Evolutionary conservation across 306 rosid genomes (phyloP), one percentile per base, ranked within the genome.

Genomic region (Malus orientalis): DNA sequence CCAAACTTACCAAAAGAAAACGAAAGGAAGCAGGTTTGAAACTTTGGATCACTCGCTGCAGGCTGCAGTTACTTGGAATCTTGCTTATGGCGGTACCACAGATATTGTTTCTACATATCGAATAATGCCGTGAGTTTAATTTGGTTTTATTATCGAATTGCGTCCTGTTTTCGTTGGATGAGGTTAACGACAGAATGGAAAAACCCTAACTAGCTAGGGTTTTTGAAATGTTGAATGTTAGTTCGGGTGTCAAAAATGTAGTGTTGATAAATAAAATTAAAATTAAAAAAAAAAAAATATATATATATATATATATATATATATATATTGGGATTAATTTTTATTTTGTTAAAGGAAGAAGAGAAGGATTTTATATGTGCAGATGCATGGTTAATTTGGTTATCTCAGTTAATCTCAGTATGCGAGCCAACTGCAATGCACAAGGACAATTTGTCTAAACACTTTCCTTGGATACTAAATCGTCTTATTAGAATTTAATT

Each of bases 11-110:
- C 7, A 25, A 70, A 76, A 10, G 47, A 47, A 76, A 33, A 29
- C 22, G 49, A 4, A 5, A 6, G 11, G 71, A 19, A 6, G 55
- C 55, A 51, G 55, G 55, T 51, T 15, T 5, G 0, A 51, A 51
- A 51, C 76, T n/a, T 30, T 49, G 62, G 78, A 74, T 63, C 78
- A 44, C 70, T 19, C 20, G 62, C 61, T 62, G n/a, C 66, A 25
- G 42, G 29, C 23, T 19, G 60, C 60, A 54, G 25, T 18, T 38
- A 14, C 57, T 73, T 16, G 18, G 57, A 49, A 4, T 49, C 55
- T 49, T 49, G 55, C 67, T 14, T 29, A 3, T 66, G 5, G 23
- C 23, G 70, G 11, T 5, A 5, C 10, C 22, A 33, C 47, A 71
- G 36, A 15, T 3, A n/a, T 73, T 73, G 65, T 73, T n/a, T 51